phyloP scores from a whole-genome alignment of 2,329 filamentous ascomycete species.

The Botryotinia narcissicola region DNA sequence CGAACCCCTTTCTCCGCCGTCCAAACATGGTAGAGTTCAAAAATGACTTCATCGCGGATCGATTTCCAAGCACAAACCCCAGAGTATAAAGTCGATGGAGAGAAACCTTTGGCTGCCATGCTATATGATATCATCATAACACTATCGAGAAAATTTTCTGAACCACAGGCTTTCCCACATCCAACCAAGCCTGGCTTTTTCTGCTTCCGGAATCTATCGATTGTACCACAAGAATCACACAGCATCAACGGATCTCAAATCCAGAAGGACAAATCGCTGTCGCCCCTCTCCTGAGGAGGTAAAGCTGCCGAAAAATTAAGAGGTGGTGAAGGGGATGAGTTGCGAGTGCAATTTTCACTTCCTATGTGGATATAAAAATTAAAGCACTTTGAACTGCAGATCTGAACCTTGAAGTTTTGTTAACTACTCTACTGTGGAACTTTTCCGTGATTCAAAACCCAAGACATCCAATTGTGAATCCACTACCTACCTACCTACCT shows the following conservation, averaged over 20 bases:
- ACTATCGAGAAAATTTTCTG: too few relatives aligned
- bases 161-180: neutral
- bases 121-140: accelerated
- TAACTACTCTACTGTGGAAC: neutral
- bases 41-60: neutral
- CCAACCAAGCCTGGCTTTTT: neutral
- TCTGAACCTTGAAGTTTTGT: neutral
- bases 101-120: too few relatives aligned
- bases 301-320: neutral
- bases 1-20: neutral
- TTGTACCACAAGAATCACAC: neutral
- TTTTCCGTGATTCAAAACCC: too few relatives aligned
- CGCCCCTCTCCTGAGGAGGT: neutral
- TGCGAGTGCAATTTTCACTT: neutral
- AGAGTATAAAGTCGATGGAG: too few relatives aligned
- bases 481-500: too few relatives aligned
- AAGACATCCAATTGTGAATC: too few relatives aligned
- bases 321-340: neutral
- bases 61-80: neutral
- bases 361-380: neutral
- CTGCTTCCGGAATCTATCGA: neutral
- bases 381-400: neutral
- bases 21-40: neutral
- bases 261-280: accelerated
- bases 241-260: neutral